Evolutionary conservation across 2,329 filamentous ascomycete species (phyloP).

Genomic region (Diplodia mutila): DNA sequence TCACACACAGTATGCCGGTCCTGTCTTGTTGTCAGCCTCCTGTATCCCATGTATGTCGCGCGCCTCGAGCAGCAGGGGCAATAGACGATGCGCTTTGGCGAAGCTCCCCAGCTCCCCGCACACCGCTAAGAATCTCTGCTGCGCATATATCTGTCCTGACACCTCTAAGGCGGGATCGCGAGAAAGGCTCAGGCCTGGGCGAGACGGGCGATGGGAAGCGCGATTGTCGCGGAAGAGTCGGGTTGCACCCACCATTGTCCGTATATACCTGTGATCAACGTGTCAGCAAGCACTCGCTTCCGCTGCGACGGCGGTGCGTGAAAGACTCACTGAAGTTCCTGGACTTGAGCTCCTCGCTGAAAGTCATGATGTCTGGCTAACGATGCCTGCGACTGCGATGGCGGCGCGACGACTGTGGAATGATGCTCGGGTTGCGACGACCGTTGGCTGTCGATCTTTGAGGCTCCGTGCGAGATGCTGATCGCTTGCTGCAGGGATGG

Average conservation of each 20-base stretch:
- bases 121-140: not conserved
- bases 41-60: not conserved
- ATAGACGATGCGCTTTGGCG: not conserved
- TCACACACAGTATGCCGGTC: conserved; percentile 63
- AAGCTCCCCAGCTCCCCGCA: not conserved
- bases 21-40: conserved; percentile 35
- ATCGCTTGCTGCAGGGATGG: conserved; percentile 25
- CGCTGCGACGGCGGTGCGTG: conserved; percentile 10
- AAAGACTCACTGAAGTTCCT: conserved; percentile 66
- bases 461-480: conserved; percentile 25
- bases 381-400: conserved; percentile 2
- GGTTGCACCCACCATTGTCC: conserved; percentile 64
- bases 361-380: conserved; percentile 22
- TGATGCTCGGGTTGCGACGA: conserved; percentile 9
- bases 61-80: not conserved
- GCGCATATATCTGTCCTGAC: not conserved
- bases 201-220: not conserved
- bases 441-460: conserved; percentile 21
- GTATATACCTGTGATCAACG: conserved; percentile 61
- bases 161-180: too few relatives aligned
- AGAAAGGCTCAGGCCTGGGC: not conserved
- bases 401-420: conserved; percentile 15
- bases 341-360: conserved; percentile 58
- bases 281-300: conserved; percentile 37
- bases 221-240: conserved; percentile 7